Evolutionary conservation across 2,329 filamentous ascomycete species (phyloP).

Genomic region (Daldinia sp.): DNA sequence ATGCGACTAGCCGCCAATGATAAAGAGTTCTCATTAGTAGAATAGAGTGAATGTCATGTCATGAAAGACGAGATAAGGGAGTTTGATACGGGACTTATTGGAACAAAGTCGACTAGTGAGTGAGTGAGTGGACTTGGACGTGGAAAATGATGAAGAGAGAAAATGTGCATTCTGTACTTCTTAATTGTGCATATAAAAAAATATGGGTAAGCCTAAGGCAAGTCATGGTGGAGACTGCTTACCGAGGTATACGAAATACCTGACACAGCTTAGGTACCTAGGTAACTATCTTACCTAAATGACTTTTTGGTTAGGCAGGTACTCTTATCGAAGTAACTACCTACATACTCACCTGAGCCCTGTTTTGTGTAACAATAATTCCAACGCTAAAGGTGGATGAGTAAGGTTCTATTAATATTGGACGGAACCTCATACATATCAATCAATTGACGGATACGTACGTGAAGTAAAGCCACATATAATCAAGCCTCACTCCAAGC

Average conservation of each 20-base stretch:
- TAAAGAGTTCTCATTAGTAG: constrained; percentile 27
- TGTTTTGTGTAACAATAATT: no score
- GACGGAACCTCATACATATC: no score
- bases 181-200: neutral
- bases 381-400: no score
- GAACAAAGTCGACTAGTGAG: constrained; percentile 8
- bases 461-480: neutral
- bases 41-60: neutral
- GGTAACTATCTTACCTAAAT: no score
- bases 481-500: neutral
- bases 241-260: neutral
- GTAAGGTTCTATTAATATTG: no score
- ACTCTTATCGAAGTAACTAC: neutral
- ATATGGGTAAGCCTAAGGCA: neutral
- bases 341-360: no score
- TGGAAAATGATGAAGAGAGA: neutral
- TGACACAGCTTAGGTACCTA: neutral
- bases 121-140: constrained; percentile 33
- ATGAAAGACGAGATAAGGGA: constrained; percentile 32
- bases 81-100: constrained; percentile 1
- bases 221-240: neutral
- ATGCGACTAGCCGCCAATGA: constrained; percentile 34
- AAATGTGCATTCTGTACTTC: neutral
- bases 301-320: neutral
- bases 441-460: neutral